phyloP scores from a whole-genome alignment of 768 basidiomycete species.

The Scleroderma citrinum region DNA sequence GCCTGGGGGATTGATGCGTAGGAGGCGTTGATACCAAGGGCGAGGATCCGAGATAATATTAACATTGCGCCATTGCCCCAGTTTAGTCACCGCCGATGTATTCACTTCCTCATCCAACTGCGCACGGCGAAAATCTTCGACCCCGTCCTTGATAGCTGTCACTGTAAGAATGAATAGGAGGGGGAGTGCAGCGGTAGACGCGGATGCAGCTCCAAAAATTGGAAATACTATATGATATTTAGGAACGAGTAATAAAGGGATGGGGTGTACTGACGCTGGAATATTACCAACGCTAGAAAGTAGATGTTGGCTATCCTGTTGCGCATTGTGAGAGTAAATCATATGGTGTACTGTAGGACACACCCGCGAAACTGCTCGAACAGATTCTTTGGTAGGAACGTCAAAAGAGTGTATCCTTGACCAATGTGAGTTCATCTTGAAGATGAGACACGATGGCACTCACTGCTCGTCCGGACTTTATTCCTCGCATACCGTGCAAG shows the following conservation, averaged over 20 bases:
- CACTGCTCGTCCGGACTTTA: constrained; percentile 92
- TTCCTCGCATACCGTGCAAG: constrained; percentile 77
- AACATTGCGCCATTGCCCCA: constrained; percentile 85
- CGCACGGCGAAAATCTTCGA: constrained; percentile 94
- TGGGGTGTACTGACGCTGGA: constrained; percentile 52
- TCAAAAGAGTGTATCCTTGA: constrained; percentile 82
- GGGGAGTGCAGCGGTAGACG: constrained; percentile 78
- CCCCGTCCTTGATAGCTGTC: constrained; percentile 91
- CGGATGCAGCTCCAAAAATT: constrained; percentile 83
- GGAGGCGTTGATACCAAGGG: constrained; percentile 65
- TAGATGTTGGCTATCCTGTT: constrained; percentile 85
- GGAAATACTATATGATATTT: constrained; percentile 59
- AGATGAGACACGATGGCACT: constrained; percentile 27
- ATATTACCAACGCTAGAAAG: constrained; percentile 76
- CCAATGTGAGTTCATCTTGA: background rate
- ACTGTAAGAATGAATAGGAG: constrained; percentile 81
- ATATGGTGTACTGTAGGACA: constrained; percentile 13
- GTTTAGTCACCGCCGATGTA: constrained; percentile 85
- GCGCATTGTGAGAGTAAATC: background rate
- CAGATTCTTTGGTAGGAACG: constrained; percentile 91
- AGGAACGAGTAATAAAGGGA: background rate
- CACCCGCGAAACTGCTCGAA: constrained; percentile 92
- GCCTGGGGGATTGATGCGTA: constrained; percentile 66
- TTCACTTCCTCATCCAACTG: constrained; percentile 89
- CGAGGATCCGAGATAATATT: constrained; percentile 80